Evolutionary conservation across 108 stramenopile species (phyloP).

Genomic region (Bacterosira constricta): DNA sequence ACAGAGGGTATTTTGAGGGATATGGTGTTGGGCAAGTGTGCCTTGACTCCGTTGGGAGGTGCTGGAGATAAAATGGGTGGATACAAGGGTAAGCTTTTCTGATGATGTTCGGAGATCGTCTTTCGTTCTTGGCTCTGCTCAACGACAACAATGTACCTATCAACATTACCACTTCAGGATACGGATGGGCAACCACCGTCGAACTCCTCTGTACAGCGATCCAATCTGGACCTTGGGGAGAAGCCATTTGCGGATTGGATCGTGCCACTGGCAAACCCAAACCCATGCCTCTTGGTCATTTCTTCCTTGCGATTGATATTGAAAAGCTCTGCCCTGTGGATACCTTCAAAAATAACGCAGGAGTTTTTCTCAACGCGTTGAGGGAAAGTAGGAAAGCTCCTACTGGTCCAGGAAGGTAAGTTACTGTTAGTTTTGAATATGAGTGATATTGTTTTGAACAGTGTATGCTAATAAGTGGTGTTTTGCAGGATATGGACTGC

Average conservation of each 20-base stretch:
- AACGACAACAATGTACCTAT: no score
- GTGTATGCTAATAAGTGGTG: not conserved
- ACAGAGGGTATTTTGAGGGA: constrained; percentile 68
- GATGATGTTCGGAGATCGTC: not conserved
- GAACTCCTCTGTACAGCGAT: constrained; percentile 67
- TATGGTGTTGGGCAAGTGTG: constrained; percentile 70
- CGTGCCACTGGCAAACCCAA: constrained; percentile 59
- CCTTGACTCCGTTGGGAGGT: constrained; percentile 67
- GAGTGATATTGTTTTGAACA: not conserved
- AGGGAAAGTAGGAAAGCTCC: constrained; percentile 58
- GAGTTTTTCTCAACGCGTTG: constrained; percentile 54
- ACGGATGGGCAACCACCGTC: constrained; percentile 71
- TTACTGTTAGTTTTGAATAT: not conserved
- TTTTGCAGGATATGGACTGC: constrained; percentile 65
- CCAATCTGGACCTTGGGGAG: constrained; percentile 70
- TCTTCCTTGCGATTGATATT: constrained; percentile 74
- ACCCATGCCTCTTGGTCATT: constrained; percentile 76
- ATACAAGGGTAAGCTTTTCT: constrained; percentile 70
- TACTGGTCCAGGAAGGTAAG: constrained; percentile 55
- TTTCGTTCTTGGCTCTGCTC: no score
- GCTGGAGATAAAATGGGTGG: constrained; percentile 72
- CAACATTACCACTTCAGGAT: constrained; percentile 30
- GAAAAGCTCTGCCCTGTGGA: constrained; percentile 63
- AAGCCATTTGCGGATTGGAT: constrained; percentile 66
- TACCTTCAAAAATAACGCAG: constrained; percentile 60